Evolutionary conservation across 2,329 filamentous ascomycete genomes (phyloP).

Genomic region (Monilinia fructigena): DNA sequence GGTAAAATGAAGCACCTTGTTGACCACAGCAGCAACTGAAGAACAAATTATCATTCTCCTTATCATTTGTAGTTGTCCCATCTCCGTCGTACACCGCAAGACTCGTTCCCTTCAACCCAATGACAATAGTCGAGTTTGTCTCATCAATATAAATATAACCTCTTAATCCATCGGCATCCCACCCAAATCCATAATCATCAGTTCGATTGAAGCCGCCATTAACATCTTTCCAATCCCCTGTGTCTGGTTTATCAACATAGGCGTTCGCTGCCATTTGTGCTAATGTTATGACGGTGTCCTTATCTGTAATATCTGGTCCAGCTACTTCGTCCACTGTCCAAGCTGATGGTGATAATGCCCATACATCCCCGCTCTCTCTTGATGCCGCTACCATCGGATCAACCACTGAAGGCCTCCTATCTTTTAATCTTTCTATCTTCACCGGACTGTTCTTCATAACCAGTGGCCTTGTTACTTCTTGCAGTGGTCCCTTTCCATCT

Average conservation of each 20-base stretch:
- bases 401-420: constrained; percentile 73
- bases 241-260: constrained; percentile 71
- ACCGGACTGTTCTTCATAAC: constrained; percentile 62
- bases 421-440: constrained; percentile 76
- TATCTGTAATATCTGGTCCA: constrained; percentile 81
- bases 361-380: constrained; percentile 64
- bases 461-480: constrained; percentile 53
- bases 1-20: constrained; percentile 85
- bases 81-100: constrained; percentile 94
- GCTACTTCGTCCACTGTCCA: constrained; percentile 78
- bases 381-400: constrained; percentile 75
- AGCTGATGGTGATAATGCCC: constrained; percentile 66
- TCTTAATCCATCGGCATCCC: constrained; percentile 83
- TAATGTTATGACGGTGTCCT: constrained; percentile 77
- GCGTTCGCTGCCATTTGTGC: constrained; percentile 88
- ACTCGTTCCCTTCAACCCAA: constrained; percentile 89
- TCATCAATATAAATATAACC: constrained; percentile 92
- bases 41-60: constrained; percentile 95
- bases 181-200: constrained; percentile 83
- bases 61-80: constrained; percentile 95
- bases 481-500: constrained; percentile 48
- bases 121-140: constrained; percentile 80
- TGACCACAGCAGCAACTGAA: constrained; percentile 98
- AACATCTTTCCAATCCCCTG: constrained; percentile 81
- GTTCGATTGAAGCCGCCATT: constrained; percentile 79